phyloP scores from a whole-genome alignment of 2,329 filamentous ascomycete species.

The Sporothrix brunneoviolacea region DNA sequence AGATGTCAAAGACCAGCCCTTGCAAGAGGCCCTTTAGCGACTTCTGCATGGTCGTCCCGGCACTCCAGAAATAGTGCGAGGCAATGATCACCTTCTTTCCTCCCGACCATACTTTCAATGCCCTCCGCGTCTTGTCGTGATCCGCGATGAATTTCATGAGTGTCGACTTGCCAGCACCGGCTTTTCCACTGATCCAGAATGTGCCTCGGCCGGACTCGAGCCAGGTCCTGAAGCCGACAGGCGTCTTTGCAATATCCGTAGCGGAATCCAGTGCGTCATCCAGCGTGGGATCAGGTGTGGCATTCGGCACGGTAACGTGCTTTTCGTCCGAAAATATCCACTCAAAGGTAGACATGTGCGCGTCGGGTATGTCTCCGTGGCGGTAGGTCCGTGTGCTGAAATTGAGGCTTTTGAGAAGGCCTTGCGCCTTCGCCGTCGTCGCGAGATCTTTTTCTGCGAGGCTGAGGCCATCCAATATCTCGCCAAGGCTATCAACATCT shows the following conservation, averaged over 20 bases:
- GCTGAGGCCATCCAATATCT: background rate
- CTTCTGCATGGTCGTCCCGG: slow-evolving; percentile 6
- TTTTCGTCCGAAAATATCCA: slow-evolving; percentile 1
- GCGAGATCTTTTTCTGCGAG: background rate
- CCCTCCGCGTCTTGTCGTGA: background rate
- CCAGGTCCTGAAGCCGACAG: background rate
- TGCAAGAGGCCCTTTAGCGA: slow-evolving; percentile 8
- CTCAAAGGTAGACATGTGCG: slow-evolving; percentile 5
- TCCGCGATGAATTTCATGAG: slow-evolving; percentile 12
- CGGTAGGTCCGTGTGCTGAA: background rate
- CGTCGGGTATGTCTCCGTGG: slow-evolving; percentile 1
- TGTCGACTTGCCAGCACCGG: slow-evolving; percentile 11
- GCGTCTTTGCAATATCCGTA: background rate
- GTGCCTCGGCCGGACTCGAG: slow-evolving; percentile 1
- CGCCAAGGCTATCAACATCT: background rate
- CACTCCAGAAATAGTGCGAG: slow-evolving; percentile 9
- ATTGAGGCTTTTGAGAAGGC: background rate
- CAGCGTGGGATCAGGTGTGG: background rate
- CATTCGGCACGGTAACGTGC: background rate
- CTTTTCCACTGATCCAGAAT: slow-evolving; percentile 12
- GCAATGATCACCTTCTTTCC: background rate
- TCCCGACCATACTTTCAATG: background rate
- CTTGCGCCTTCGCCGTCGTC: background rate
- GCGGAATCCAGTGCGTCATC: too few relatives aligned
- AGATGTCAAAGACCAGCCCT: slow-evolving; percentile 5